phyloP scores from a whole-genome alignment of 768 basidiomycete genomes.

The Wakefieldia striispora region DNA sequence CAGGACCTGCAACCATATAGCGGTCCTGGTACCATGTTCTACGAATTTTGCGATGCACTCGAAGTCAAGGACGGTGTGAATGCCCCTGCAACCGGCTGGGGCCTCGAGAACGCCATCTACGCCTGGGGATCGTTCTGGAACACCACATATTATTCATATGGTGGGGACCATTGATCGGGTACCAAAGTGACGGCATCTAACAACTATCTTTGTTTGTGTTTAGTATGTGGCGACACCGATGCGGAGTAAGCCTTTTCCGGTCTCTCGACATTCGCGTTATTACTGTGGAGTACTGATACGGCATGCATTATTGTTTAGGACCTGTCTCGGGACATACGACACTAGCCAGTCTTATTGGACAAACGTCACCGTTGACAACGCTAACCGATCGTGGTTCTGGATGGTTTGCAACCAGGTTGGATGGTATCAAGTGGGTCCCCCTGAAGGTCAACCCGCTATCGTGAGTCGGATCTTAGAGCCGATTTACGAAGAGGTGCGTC shows the following conservation, averaged over 20 bases:
- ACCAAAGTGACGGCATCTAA: background rate
- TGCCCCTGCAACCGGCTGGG: slow-evolving; percentile 55
- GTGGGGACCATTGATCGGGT: slow-evolving; percentile 27
- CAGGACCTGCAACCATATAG: slow-evolving; percentile 53
- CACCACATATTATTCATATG: slow-evolving; percentile 40
- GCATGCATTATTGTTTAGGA: slow-evolving; percentile 28
- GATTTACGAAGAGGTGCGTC: slow-evolving; percentile 26
- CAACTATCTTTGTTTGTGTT: background rate
- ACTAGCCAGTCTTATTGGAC: slow-evolving; percentile 45
- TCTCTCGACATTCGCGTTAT: no score
- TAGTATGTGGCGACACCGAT: slow-evolving; percentile 52
- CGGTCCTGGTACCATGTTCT: slow-evolving; percentile 40
- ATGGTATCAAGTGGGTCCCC: slow-evolving; percentile 41
- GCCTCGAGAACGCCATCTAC: slow-evolving; percentile 54
- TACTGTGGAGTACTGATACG: slow-evolving; percentile 27
- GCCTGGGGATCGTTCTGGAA: slow-evolving; percentile 64
- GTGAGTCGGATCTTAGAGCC: slow-evolving; percentile 35
- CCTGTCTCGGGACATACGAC: slow-evolving; percentile 44
- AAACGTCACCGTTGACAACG: slow-evolving; percentile 53
- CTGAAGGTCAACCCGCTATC: slow-evolving; percentile 32
- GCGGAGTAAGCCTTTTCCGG: slow-evolving; percentile 45
- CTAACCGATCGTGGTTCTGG: slow-evolving; percentile 67
- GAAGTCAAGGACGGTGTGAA: slow-evolving; percentile 38
- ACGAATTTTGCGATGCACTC: slow-evolving; percentile 40
- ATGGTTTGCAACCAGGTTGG: slow-evolving; percentile 74